Evolutionary conservation across 1,139 yeast genomes (phyloP), one percentile per base, ranked within the genome.

Genomic region (Taphrina confusa): DNA sequence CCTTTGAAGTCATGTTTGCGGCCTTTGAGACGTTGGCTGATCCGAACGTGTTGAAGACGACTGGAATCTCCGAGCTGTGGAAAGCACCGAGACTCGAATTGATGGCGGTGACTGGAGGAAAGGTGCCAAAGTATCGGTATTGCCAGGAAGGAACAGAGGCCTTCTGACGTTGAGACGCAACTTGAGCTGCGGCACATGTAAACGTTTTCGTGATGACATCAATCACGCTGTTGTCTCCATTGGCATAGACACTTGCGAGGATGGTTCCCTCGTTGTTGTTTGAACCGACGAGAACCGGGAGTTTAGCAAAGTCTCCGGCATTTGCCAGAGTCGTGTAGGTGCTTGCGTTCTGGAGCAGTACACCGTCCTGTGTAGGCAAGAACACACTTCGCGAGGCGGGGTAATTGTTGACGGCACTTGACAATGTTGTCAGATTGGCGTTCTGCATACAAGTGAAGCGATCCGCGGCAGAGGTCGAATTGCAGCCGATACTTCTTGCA

Each of bases 191-290:
- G 6, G 57, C 34, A 22, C 57, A 51, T 3, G 57, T 51, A 47
- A 51, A 51, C 8, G 6, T 3, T 16, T 11, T 12, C 27, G 57
- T 51, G 23, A 51, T 28, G 18, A 6, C 9, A n/a, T 20, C 20
- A 8, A 47, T 37, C 6, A 39, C 39, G 31, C 14, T 11, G 14
- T 37, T 37, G 40, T 12, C 16, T 5, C 52, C 52, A 30, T 16
- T 12, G 20, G 31, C 40, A 25, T 47, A 47, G 11, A 22, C 12
- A 3, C 42, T 18, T 14, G 46, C 30, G 11, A 54, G 34, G 12
- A 36, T 34, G 27, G 58, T 54, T 18, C 50, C 58, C 30, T 54
- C 58, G 30, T 54, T 34, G 36, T 44, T 44, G 51, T 54, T 54
- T 27, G 45, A 44, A 12, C 51, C 51, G 27, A 54, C n/a, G 20